Base-by-base conservation (phyloP, 306 rosid species). In the Vigna mungo region DNA sequence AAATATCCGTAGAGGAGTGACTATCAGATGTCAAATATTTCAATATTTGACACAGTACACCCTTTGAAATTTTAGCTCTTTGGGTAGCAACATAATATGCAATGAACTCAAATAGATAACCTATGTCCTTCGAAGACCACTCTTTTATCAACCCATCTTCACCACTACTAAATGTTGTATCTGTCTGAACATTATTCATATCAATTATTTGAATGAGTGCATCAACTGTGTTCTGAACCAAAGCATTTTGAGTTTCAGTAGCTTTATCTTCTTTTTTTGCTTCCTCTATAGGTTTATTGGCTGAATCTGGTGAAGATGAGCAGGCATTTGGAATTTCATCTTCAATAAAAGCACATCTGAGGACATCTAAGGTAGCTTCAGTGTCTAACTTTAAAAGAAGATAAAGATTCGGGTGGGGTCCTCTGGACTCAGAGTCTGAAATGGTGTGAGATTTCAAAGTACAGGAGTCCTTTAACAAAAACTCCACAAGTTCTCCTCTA, bases 341-440 rank as follows among this genome's bases (percentile, higher is more conserved):
- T 70, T 90, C 92, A 44, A 78, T 21, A 81, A 95, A 88, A 74
- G 97, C 96, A 80, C 86, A 86, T 85, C 91, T 83, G 78, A 95
- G 81, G 71, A 89, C 90, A 71, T 92, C 90, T 81, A 95, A 77
- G 71, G 97, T 90, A 72, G 99, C 96, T 77, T 86, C 97, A 66
- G 94, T 85, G 70, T 92, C 97, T 64, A 95, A 83, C 80, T 88
- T 90, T 74, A 95, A 84, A 51, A 92, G 92, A 80, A 79, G 83
- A 86, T 92, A 89, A 44, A 95, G 76, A 71, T 95, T 92, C 78
- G 82, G 75, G 82, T 77, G 60, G 79, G 86, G 79, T 79, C 39
- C 80, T 69, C 76, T 76, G 49, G 84, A 64, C 16, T 76, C 68
- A 36, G 48, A 78, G 59, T 72, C 82, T 77, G 90, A 84, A 81